Percentiles rank a stretch among this genome's conserved stretches.
phyloP scores from a whole-genome alignment of 768 basidiomycete species.

The Podaxis sp. region DNA sequence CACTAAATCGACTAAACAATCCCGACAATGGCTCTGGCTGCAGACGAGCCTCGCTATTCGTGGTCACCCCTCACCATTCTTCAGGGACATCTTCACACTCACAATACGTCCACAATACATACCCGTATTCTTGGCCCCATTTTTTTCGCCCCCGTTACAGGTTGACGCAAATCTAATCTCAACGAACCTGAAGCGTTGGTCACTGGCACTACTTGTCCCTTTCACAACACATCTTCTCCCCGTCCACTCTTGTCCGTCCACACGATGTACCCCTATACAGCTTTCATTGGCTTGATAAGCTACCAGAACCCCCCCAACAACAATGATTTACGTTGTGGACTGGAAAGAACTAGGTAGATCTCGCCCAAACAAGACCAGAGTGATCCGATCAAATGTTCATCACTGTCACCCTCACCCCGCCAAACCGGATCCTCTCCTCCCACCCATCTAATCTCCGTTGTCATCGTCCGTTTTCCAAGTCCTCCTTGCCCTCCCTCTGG shows the following conservation, averaged over 20 bases:
- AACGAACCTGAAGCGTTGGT: slow-evolving; percentile 2
- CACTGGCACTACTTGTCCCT: neutral
- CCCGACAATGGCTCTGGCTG: neutral
- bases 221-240: neutral
- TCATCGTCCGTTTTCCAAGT: slow-evolving; percentile 2
- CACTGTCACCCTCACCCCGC: slow-evolving; percentile 1
- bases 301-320: neutral
- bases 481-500: neutral
- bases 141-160: slow-evolving; percentile 1
- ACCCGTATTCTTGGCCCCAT: neutral
- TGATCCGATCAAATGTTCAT: slow-evolving; percentile 11
- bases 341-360: neutral
- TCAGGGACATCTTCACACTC: neutral
- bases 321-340: neutral
- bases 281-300: neutral
- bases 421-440: slow-evolving; percentile 7
- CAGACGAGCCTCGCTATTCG: neutral
- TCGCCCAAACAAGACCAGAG: neutral
- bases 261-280: too few relatives aligned
- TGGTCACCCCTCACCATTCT: neutral
- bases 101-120: neutral
- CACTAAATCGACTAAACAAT: neutral
- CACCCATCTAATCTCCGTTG: slow-evolving; percentile 12
- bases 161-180: slow-evolving; percentile 5
- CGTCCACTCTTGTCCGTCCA: neutral